phyloP scores from a whole-genome alignment of 441 rosid species.

The Erysimum cheiri region DNA sequence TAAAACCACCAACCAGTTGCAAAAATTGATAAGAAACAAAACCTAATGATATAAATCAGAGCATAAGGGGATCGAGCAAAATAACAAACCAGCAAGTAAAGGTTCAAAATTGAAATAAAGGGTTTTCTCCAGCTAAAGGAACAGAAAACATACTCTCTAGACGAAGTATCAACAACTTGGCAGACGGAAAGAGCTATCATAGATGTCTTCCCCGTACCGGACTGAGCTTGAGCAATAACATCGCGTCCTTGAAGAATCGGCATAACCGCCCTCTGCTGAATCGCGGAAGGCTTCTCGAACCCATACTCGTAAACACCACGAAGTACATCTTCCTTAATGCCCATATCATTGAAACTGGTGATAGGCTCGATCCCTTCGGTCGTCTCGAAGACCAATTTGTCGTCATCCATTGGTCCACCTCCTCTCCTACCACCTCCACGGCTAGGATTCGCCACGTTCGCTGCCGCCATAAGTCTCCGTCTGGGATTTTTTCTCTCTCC shows the following conservation, averaged over 20 bases:
- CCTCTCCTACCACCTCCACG: conserved; percentile 51
- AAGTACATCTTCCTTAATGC: conserved; percentile 74
- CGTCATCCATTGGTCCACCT: conserved; percentile 61
- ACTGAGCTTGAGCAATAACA: conserved; percentile 96
- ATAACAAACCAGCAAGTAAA: too few species aligned
- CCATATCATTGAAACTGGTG: conserved; percentile 85
- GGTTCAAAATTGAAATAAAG: too few species aligned
- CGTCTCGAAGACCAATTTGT: conserved; percentile 86
- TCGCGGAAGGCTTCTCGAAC: conserved; percentile 93
- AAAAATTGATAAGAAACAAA: too few species aligned
- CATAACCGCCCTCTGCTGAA: conserved; percentile 94
- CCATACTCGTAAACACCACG: conserved; percentile 93
- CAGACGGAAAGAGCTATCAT: conserved; percentile 94
- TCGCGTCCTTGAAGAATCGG: conserved; percentile 89
- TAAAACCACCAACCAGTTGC: too few species aligned
- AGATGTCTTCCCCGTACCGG: conserved; percentile 95
- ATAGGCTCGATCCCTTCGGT: conserved; percentile 89
- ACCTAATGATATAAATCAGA: too few species aligned
- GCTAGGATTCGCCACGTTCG: conserved; percentile 52
- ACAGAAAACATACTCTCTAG: conserved; percentile 62
- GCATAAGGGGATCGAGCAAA: too few species aligned
- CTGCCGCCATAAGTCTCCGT: conserved; percentile 48
- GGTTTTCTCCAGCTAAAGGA: too few species aligned
- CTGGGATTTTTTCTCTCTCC: conserved; percentile 29
- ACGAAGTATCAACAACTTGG: conserved; percentile 73